Evolutionary conservation across 2,329 filamentous ascomycete genomes (phyloP), one percentile per base, ranked within the genome.

Genomic region (Aspergillaceae sp.): DNA sequence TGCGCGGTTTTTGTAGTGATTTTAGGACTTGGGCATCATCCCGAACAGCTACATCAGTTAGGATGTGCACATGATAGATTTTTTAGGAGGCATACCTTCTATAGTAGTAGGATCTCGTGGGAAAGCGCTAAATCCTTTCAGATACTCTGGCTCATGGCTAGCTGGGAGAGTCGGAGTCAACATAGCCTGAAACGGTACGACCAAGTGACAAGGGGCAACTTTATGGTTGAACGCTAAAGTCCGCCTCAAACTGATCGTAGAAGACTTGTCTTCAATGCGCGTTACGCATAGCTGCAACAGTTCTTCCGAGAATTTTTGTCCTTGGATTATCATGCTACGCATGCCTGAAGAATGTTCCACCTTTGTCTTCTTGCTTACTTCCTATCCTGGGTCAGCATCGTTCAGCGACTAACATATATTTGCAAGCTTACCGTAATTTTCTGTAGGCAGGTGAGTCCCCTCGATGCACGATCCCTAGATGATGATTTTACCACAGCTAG

Each of bases 21-120:
- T 85, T 87, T 19, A 98, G 74, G 3, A 98, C 86, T 27, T 94
- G 71, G 0, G 96, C 92, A 48, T 96, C 86, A 56, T 98, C 91
- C 35, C 84, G 69, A 64, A 98, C 94, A 10, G 65, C 70, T 71
- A 49, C 43, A 44, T 49, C 19, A 45, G 44, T 59, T 52, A 63
- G 55, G 28, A 40, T 34, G 42, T 27, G 5, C 29, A 27, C 9
- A 8, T 29, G 7, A 33, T 8, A 29, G 7, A 29, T 26, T 19
- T 5, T 33, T 33, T 45, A 7, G 29, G 29, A 3, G n/a, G 56
- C 58, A 32, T 65, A 73, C 71, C 65, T 35, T 76, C 75, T 47
- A 98, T 91, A 0, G 87, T 92, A 37, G 95, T 83, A 10, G 89
- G 82, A 52, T 96, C 88, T 40, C 84, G 77, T 3, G 88, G 84